Base-by-base conservation (phyloP, 257 asterid genomes). In the Verbascum thapsus region DNA sequence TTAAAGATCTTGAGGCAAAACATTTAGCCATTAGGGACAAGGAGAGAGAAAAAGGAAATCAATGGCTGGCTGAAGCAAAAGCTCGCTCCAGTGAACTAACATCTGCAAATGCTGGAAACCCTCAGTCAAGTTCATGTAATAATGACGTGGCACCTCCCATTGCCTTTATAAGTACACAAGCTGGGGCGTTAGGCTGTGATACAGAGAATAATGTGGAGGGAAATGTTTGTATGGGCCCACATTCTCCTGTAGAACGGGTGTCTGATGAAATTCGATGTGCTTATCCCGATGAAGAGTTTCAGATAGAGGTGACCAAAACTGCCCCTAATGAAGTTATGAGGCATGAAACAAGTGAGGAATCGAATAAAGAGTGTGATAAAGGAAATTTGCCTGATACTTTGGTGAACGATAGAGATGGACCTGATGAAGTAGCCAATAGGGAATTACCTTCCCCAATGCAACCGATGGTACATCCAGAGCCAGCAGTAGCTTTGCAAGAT, bases 1-100 rank as follows among this genome's bases (percentile, higher is more conserved):
- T 80, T 60, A 72, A 76, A 68, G 68, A 73, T 19, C 87, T 84
- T 20, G 77, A 80, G 74, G 80, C 68, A 64, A 66, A 67, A 65
- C 88, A 84, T 43, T 57, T 69, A 23, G 74, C 80, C 73, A 84
- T 67, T 62, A 67, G 47, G 43, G 66, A 76, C 63, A 75, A 70
- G 67, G 85, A 76, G 83, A 77, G 54, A 48, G 70, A 48, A 66
- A 88, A 69, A 64, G 64, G 76, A 20, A 74, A 72, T 58, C 51
- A 58, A 37, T 75, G 77, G 85, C 53, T 78, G 64, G 70, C 85
- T 12, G 32, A 64, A 68, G 74, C 72, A n/a, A 63, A 61, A 64
- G 59, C 69, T 66, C 35, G 47, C 69, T 12, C 64, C 49, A 58
- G 49, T 56, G 72, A 68, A 49, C 73, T 1, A 48, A 58, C 32